Conservation (phyloP, 495 filamentous ascomycete species). For the Neurospora sp. region DNA sequence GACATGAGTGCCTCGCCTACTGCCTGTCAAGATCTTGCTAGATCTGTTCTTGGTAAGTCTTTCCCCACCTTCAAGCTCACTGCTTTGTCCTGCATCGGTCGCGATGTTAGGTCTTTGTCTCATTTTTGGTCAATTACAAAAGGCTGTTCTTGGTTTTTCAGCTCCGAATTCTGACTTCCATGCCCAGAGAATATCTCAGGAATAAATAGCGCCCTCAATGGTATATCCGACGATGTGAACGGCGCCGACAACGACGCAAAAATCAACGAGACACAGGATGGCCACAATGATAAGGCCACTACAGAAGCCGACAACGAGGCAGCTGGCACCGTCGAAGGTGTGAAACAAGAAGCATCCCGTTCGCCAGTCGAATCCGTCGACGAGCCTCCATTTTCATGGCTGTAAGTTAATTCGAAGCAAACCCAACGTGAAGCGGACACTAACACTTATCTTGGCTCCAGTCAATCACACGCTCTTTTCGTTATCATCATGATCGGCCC, state of each 20-base stretch:
- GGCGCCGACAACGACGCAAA: background rate
- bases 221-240: background rate
- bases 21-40: background rate
- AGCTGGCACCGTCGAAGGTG: background rate
- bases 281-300: background rate
- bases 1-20: background rate
- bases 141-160: background rate
- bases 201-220: background rate
- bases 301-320: background rate
- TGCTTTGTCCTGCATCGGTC: background rate
- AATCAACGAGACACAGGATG: background rate
- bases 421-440: background rate
- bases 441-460: slow-evolving; percentile 11
- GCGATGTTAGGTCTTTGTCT: background rate
- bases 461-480: slow-evolving; percentile 43
- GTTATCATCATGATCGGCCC: slow-evolving; percentile 42
- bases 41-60: background rate
- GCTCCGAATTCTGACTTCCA: background rate
- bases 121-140: background rate
- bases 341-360: background rate
- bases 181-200: background rate
- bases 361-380: background rate
- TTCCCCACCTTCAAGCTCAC: background rate
- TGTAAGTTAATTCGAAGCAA: slow-evolving; percentile 15
- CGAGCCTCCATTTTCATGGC: slow-evolving; percentile 21